Evolutionary conservation across 2,329 filamentous ascomycete species (phyloP).

Genomic region (Pseudogymnoascus sp.): DNA sequence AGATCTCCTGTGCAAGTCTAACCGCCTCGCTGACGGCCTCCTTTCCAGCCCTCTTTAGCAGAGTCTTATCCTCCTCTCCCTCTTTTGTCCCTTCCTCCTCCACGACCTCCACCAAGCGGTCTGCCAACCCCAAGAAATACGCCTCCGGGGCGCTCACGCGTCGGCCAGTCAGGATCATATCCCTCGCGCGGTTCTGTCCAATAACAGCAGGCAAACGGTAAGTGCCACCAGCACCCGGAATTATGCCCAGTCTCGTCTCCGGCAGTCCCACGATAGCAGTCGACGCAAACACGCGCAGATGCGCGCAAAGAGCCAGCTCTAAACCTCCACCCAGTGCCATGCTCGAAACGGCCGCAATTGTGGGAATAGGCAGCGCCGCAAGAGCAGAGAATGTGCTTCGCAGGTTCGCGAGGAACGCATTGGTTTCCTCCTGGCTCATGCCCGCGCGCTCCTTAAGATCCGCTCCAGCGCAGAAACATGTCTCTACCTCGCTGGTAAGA

Average conservation of each 20-base stretch:
- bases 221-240: conserved; percentile 89
- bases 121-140: conserved; percentile 82
- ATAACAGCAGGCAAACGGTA: conserved; percentile 77
- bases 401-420: conserved; percentile 67
- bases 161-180: conserved; percentile 85
- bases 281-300: conserved; percentile 79
- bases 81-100: conserved; percentile 42
- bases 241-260: conserved; percentile 86
- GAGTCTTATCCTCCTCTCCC: conserved; percentile 31
- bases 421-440: conserved; percentile 74
- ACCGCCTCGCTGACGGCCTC: conserved; percentile 69
- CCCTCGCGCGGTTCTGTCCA: conserved; percentile 71
- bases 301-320: conserved; percentile 81
- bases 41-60: conserved; percentile 52
- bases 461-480: conserved; percentile 86
- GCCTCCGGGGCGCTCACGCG: conserved; percentile 75
- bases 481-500: conserved; percentile 74
- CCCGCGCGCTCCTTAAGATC: conserved; percentile 80
- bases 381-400: conserved; percentile 68
- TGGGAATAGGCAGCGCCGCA: conserved; percentile 71
- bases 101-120: conserved; percentile 76
- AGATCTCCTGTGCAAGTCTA: conserved; percentile 72
- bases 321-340: conserved; percentile 86
- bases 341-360: conserved; percentile 79
- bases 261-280: conserved; percentile 74